Percentiles rank a stretch among this genome's conserved stretches.
Evolutionary conservation across 2,329 filamentous ascomycete species (phyloP).

Genomic region (Bimuria novae-zelandiae): DNA sequence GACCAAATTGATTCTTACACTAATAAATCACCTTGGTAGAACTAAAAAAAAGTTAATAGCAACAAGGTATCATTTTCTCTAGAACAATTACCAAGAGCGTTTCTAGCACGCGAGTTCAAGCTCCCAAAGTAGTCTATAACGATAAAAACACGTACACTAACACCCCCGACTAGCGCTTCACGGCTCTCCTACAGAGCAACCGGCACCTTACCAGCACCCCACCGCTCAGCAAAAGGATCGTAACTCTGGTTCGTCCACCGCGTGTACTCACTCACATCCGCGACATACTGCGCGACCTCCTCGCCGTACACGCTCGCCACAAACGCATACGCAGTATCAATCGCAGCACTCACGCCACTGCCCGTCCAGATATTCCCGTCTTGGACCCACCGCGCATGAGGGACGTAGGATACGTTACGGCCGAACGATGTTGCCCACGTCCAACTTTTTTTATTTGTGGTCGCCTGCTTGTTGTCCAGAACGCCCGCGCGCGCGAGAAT

Average conservation of each 20-base stretch:
- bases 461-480: constrained; percentile 62
- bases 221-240: constrained; percentile 57
- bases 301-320: constrained; percentile 57
- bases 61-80: no score
- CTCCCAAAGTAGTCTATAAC: neutral
- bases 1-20: no score
- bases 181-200: neutral
- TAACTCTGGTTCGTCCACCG: constrained; percentile 53
- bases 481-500: constrained; percentile 62
- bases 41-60: no score
- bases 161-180: no score
- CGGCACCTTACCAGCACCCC: neutral
- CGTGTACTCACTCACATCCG: constrained; percentile 60
- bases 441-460: constrained; percentile 64
- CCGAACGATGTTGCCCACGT: constrained; percentile 49
- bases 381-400: constrained; percentile 64
- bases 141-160: no score
- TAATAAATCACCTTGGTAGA: no score
- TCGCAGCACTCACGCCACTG: constrained; percentile 64
- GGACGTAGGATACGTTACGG: constrained; percentile 61
- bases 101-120: no score
- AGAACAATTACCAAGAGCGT: no score
- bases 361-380: constrained; percentile 69
- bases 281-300: constrained; percentile 51
- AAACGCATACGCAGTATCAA: constrained; percentile 62